Evolutionary conservation across 176 grass and related monocot genomes (phyloP).

Genomic region (Areca catechu): DNA sequence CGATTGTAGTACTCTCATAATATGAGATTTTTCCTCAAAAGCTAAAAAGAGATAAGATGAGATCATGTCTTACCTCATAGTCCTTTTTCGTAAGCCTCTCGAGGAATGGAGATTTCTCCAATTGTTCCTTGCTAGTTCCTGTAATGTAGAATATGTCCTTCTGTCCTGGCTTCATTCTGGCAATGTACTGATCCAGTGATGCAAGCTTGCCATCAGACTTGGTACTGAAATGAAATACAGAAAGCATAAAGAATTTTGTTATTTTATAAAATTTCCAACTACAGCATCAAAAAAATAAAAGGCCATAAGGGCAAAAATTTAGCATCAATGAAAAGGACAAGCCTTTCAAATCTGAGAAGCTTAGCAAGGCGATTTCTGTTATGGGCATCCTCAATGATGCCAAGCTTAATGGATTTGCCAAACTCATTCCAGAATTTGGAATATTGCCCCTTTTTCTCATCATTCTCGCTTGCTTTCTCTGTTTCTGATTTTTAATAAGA

Average conservation of each 20-base stretch:
- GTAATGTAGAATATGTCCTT: slow-evolving; percentile 98
- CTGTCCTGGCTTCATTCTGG: slow-evolving; percentile 92
- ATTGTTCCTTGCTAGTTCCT: slow-evolving; percentile 84
- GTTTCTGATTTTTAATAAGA: slow-evolving; percentile 30
- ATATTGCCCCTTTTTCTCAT: slow-evolving; percentile 89
- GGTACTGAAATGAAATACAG: slow-evolving; percentile 37
- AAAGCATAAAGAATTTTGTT: too few relatives aligned
- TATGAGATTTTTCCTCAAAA: too few relatives aligned
- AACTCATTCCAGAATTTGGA: slow-evolving; percentile 96
- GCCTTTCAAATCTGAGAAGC: slow-evolving; percentile 95
- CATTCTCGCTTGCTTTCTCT: slow-evolving; percentile 48
- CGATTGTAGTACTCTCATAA: too few relatives aligned
- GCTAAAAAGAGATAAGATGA: too few relatives aligned
- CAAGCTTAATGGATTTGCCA: slow-evolving; percentile 93
- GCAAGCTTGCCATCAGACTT: slow-evolving; percentile 94
- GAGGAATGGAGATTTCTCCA: slow-evolving; percentile 97
- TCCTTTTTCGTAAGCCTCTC: slow-evolving; percentile 96
- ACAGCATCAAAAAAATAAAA: too few relatives aligned
- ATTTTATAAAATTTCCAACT: too few relatives aligned
- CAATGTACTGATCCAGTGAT: slow-evolving; percentile 97
- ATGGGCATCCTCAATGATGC: slow-evolving; percentile 91
- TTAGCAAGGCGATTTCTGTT: slow-evolving; percentile 96
- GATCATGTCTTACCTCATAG: slow-evolving; percentile 50
- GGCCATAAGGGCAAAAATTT: background rate
- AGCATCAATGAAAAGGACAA: background rate